phyloP scores from a whole-genome alignment of 306 rosid species.

The Castanea sativa region DNA sequence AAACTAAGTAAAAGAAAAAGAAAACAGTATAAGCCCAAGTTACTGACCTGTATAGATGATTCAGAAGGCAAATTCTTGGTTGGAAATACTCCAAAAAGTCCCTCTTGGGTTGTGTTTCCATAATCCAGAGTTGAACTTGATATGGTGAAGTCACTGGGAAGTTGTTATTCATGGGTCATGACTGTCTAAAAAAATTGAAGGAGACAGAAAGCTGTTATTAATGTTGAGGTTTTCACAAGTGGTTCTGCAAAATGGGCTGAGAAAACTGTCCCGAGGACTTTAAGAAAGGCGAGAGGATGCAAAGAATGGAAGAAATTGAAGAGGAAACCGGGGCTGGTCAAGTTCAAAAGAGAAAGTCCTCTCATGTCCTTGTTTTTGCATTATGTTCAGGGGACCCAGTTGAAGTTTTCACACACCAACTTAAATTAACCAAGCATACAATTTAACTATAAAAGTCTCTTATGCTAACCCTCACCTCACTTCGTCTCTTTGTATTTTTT shows the following conservation, averaged over 20 bases:
- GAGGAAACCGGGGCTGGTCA: background rate
- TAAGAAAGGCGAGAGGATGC: background rate
- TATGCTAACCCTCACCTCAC: no score
- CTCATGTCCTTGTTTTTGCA: background rate
- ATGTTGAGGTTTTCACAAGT: background rate
- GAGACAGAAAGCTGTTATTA: background rate
- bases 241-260: background rate
- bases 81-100: background rate
- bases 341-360: background rate
- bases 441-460: no score
- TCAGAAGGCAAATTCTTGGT: background rate
- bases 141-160: background rate
- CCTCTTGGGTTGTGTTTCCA: background rate
- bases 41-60: background rate
- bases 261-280: background rate
- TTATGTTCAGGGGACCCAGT: background rate
- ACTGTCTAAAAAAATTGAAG: background rate
- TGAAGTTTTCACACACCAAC: background rate
- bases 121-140: background rate
- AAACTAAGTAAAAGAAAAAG: background rate
- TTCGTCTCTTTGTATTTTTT: no score
- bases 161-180: background rate
- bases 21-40: background rate
- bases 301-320: background rate
- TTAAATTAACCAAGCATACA: no score